phyloP scores from a whole-genome alignment of 345 rosid genomes.

The Rubroshorea leprosula region DNA sequence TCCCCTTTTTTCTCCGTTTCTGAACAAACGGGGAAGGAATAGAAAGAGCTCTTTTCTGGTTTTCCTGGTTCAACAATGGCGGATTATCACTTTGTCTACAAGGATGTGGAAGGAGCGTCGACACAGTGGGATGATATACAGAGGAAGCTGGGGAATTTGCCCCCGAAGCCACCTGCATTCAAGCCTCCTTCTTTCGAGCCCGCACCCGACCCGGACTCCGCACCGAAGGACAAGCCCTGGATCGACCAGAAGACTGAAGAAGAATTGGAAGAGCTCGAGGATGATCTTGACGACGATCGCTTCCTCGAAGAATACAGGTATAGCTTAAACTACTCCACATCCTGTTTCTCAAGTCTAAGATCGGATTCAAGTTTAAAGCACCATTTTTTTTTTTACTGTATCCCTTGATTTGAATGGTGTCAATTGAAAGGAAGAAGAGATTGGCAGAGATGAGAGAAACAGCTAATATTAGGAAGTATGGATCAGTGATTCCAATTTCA shows the following conservation, averaged over 20 bases:
- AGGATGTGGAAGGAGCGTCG: constrained; percentile 92
- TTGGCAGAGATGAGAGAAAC: constrained; percentile 77
- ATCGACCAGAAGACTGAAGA: constrained; percentile 63
- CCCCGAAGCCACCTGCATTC: constrained; percentile 72
- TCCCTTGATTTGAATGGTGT: constrained; percentile 1
- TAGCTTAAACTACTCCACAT: background rate
- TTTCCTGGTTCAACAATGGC: constrained; percentile 47
- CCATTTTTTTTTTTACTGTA: background rate
- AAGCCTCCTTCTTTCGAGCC: constrained; percentile 85
- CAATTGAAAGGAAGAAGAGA: constrained; percentile 75
- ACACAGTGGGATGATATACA: constrained; percentile 99
- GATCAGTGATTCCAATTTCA: constrained; percentile 81
- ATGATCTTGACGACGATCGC: constrained; percentile 80
- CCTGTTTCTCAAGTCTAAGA: background rate
- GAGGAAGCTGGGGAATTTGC: constrained; percentile 87
- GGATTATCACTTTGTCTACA: constrained; percentile 92
- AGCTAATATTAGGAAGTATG: constrained; percentile 54
- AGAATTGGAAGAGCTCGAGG: constrained; percentile 79
- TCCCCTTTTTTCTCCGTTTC: background rate
- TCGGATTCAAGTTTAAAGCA: too few relatives aligned
- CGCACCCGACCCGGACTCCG: constrained; percentile 50
- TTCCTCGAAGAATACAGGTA: constrained; percentile 93
- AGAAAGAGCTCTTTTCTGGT: background rate
- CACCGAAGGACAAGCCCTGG: constrained; percentile 73
- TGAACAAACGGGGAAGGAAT: background rate